These are phyloP conservation scores for Vitis rotundifolia DNA, from an alignment of 164 flowering plant species.

Conservation along the genomic window DNA sequence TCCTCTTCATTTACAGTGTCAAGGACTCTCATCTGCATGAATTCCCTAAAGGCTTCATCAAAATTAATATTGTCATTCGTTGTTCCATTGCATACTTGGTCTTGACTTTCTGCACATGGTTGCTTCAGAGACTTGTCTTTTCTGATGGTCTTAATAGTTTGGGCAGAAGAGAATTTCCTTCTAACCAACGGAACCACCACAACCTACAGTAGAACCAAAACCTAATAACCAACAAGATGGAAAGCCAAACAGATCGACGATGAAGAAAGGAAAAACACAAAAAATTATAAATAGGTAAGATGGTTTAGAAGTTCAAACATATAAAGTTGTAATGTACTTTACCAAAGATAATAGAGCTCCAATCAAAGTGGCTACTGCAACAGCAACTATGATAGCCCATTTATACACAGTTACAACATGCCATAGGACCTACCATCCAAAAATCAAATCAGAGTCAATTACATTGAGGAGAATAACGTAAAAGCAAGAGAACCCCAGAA, in stretches of 20 bases:
- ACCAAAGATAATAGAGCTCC: slow-evolving; percentile 33
- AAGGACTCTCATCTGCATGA: slow-evolving; percentile 35
- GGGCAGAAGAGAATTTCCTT: slow-evolving; percentile 2
- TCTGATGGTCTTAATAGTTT: background rate
- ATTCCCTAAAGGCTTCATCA: slow-evolving; percentile 22
- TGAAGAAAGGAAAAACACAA: no score
- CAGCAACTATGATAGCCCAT: slow-evolving; percentile 21
- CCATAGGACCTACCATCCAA: slow-evolving; percentile 18
- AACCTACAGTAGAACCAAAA: background rate
- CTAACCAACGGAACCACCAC: slow-evolving; percentile 26
- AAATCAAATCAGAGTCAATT: background rate
- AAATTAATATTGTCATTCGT: slow-evolving; percentile 8
- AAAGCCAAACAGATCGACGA: background rate
- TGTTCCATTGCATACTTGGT: background rate
- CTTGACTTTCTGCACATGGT: slow-evolving; percentile 1
- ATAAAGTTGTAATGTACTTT: background rate
- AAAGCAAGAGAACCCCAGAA: no score
- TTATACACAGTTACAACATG: background rate
- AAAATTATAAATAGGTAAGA: no score
- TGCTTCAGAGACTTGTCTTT: background rate
- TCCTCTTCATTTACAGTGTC: slow-evolving; percentile 33
- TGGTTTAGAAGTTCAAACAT: background rate
- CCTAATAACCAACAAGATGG: background rate
- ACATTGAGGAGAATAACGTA: no score
- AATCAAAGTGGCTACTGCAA: slow-evolving; percentile 17